Evolutionary conservation across 2,329 filamentous ascomycete genomes (phyloP).

Genomic region (Cercospora sp.): DNA sequence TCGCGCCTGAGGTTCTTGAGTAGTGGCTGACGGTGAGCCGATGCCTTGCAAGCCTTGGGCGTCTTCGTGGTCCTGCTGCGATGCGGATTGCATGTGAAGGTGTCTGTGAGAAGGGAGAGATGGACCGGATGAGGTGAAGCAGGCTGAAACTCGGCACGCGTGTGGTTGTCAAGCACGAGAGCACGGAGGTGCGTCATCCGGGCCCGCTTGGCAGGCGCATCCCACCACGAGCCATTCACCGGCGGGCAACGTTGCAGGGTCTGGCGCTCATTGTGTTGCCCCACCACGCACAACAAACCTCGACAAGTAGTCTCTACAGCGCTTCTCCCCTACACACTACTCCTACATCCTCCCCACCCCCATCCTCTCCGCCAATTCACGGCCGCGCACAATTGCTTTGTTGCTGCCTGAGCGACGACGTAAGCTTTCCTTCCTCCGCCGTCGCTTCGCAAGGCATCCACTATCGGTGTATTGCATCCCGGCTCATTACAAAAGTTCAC

Average conservation of each 20-base stretch:
- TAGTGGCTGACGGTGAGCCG: not conserved
- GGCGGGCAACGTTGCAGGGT: not conserved
- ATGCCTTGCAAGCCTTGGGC: no score
- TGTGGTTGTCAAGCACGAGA: not conserved
- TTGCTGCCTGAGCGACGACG: conserved; percentile 8
- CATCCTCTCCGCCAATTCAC: not conserved
- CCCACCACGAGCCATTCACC: not conserved
- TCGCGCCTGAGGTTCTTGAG: not conserved
- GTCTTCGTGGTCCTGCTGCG: no score
- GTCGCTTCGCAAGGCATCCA: conserved; percentile 9
- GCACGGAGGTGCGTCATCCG: not conserved
- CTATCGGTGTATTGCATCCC: not conserved
- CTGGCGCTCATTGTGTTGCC: conserved; percentile 3
- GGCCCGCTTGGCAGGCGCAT: not conserved
- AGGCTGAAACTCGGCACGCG: not conserved
- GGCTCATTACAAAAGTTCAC: conserved; percentile 11
- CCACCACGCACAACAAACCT: conserved; percentile 4
- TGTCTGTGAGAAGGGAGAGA: not conserved
- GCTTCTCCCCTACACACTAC: not conserved
- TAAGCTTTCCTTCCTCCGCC: conserved; percentile 1
- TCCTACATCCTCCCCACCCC: not conserved
- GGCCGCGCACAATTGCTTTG: not conserved
- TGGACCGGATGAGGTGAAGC: not conserved
- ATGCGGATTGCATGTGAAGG: not conserved
- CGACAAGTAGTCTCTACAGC: not conserved